Percentiles rank a stretch among this genome's conserved stretches.
These are phyloP conservation scores for Rhododendron simsii DNA, from an alignment of 148 eudicot species.

Conservation along the genomic window DNA sequence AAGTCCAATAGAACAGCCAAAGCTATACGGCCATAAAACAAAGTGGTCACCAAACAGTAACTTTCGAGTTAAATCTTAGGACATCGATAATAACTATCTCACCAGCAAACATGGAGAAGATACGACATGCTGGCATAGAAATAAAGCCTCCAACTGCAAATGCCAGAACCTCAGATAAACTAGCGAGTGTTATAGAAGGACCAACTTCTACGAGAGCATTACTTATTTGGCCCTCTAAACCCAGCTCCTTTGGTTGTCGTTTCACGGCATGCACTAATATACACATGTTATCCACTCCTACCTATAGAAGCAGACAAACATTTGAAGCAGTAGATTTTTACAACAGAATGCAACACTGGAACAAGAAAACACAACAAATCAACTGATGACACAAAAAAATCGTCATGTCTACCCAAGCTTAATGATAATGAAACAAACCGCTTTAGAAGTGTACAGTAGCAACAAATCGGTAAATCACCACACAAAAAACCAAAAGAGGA, in stretches of 20 bases:
- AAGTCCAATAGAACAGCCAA: conserved; percentile 95
- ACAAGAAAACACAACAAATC: background rate
- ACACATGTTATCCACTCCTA: conserved; percentile 99
- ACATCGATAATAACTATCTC: conserved; percentile 2
- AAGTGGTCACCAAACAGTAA: conserved; percentile 9
- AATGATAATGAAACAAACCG: background rate
- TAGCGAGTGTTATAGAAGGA: conserved; percentile 94
- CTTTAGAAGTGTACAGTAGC: background rate
- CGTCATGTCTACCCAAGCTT: background rate
- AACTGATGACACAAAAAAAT: background rate
- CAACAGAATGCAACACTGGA: background rate
- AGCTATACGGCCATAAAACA: conserved; percentile 39
- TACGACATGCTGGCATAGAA: conserved; percentile 98
- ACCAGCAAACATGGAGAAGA: conserved; percentile 99
- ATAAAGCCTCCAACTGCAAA: conserved; percentile 98
- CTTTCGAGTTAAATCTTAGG: background rate
- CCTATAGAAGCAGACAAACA: conserved; percentile 32
- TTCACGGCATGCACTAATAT: conserved; percentile 94
- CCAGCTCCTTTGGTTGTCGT: conserved; percentile 73
- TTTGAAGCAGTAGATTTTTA: conserved; percentile 16
- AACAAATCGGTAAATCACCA: background rate
- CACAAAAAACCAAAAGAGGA: background rate
- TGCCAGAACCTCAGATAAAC: conserved; percentile 94
- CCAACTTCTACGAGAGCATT: conserved; percentile 98
- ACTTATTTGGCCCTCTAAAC: conserved; percentile 82